Percentiles rank a stretch among this genome's conserved stretches.
Conservation (phyloP, 257 asterid genomes). For the Solanum ossicruentum region DNA sequence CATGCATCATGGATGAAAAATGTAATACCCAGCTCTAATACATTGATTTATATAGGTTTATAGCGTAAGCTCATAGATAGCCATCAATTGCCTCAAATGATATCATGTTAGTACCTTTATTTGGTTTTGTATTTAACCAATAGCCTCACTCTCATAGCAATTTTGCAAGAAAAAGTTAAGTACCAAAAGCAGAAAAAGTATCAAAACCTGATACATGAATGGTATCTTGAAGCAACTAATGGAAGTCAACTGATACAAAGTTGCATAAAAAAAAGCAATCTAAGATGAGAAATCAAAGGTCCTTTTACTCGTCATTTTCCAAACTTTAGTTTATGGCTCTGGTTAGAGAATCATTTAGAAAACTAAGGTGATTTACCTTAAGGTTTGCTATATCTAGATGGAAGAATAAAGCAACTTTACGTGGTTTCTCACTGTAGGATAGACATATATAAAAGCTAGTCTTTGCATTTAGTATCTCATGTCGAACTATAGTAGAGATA, state of each 20-base stretch:
- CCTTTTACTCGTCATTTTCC: not conserved
- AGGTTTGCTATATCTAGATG: not conserved
- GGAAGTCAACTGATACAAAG: not conserved
- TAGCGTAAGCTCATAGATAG: not conserved
- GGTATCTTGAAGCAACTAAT: not conserved
- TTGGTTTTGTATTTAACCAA: not conserved
- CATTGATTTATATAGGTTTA: not conserved
- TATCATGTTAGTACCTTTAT: not conserved
- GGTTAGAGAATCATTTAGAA: not conserved
- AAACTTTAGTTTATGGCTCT: not conserved
- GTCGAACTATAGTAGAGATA: slow-evolving; percentile 2
- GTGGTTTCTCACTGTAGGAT: not conserved
- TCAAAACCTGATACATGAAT: not conserved
- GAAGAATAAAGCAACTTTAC: not conserved
- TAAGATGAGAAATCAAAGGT: not conserved
- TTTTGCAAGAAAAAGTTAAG: not conserved
- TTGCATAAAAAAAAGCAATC: not conserved
- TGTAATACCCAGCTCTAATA: not conserved
- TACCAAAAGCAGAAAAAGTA: not conserved
- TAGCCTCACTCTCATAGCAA: not conserved
- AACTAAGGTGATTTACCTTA: not conserved
- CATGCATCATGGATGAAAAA: not conserved
- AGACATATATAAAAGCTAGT: not conserved
- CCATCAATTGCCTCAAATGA: not conserved
- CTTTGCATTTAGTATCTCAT: not conserved